A percentile compares a stretch with the other conserved stretches of the same genome.
Evolutionary conservation across 2,329 filamentous ascomycete species (phyloP).

Genomic region (Arthrobotrys conoides): DNA sequence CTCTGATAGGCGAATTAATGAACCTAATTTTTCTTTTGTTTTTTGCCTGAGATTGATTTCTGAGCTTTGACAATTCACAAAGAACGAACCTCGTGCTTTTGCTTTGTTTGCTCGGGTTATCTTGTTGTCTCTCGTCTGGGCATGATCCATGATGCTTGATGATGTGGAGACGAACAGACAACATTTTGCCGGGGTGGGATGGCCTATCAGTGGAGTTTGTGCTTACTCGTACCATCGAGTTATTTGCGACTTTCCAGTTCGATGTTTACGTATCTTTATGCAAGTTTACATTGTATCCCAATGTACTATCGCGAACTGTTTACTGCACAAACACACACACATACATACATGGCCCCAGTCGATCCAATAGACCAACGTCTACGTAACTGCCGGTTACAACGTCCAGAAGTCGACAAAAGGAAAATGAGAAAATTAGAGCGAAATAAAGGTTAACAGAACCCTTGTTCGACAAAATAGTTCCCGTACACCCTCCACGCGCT

Average conservation of each 20-base stretch:
- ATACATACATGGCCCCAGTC: too few species aligned
- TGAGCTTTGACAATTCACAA: slow-evolving; percentile 17
- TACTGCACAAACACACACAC: slow-evolving; percentile 3
- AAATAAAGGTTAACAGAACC: slow-evolving; percentile 56
- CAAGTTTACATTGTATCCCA: slow-evolving; percentile 21
- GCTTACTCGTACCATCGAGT: slow-evolving; percentile 4
- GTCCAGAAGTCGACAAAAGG: not conserved
- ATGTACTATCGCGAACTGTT: slow-evolving; percentile 22
- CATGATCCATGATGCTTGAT: slow-evolving; percentile 52
- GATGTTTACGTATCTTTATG: slow-evolving; percentile 27
- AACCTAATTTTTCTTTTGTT: slow-evolving; percentile 24
- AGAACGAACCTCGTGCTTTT: not conserved
- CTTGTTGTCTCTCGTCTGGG: slow-evolving; percentile 25
- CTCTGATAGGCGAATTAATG: slow-evolving; percentile 56
- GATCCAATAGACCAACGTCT: not conserved
- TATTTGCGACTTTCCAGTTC: slow-evolving; percentile 7
- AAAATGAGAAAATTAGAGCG: slow-evolving; percentile 23
- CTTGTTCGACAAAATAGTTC: slow-evolving; percentile 72
- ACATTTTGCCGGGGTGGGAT: slow-evolving; percentile 28
- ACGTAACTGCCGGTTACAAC: slow-evolving; percentile 17
- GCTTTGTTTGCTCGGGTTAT: slow-evolving; percentile 16
- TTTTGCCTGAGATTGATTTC: not conserved
- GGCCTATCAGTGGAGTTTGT: slow-evolving; percentile 11
- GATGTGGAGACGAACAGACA: slow-evolving; percentile 50
- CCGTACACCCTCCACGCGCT: slow-evolving; percentile 81